phyloP scores from a whole-genome alignment of 148 eudicot species.

The Rhododendron molle region DNA sequence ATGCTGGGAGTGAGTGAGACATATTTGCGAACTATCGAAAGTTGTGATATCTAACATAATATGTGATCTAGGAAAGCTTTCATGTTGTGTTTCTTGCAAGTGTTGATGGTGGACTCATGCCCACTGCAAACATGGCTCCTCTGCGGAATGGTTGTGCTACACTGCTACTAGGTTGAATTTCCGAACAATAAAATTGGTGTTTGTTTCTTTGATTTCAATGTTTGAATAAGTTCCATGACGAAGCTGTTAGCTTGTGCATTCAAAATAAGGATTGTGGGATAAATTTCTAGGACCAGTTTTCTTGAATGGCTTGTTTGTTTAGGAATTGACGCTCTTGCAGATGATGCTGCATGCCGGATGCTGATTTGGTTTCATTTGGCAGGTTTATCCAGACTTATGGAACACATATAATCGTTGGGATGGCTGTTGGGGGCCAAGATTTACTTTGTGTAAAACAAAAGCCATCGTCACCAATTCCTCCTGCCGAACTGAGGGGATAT shows the following conservation, averaged over 20 bases:
- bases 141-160: not conserved
- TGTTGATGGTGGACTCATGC: not conserved
- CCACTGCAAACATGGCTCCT: not conserved
- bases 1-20: no score
- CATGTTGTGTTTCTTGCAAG: not conserved
- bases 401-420: constrained; percentile 84
- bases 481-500: constrained; percentile 67
- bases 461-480: constrained; percentile 59
- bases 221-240: not conserved
- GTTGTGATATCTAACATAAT: not conserved
- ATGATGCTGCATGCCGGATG: not conserved
- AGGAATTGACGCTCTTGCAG: not conserved
- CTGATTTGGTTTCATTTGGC: constrained; percentile 39
- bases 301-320: not conserved
- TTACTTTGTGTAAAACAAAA: constrained; percentile 77
- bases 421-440: constrained; percentile 97
- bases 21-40: not conserved
- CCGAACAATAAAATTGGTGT: not conserved
- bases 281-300: constrained; percentile 5
- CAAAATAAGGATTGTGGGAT: not conserved
- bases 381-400: constrained; percentile 90
- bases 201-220: no score
- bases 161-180: not conserved
- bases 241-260: not conserved
- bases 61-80: not conserved